These are phyloP conservation scores for Aegle marmelos DNA, from an alignment of 345 rosid genomes.

Conservation along the genomic window DNA sequence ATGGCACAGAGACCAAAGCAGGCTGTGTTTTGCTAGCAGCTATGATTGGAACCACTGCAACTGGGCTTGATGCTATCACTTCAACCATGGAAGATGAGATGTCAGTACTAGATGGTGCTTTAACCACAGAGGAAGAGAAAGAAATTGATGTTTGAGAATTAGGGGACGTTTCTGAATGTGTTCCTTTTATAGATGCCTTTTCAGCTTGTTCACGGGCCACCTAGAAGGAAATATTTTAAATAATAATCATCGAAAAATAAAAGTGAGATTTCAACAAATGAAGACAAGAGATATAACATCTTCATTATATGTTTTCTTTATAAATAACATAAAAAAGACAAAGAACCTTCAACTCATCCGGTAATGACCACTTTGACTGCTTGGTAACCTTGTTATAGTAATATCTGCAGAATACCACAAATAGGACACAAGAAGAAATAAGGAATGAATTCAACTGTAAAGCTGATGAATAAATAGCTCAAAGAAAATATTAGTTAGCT, in stretches of 20 bases:
- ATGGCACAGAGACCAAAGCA: slow-evolving; percentile 38
- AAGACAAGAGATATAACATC: slow-evolving; percentile 9
- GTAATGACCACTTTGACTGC: slow-evolving; percentile 95
- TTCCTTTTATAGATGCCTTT: slow-evolving; percentile 42
- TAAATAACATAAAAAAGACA: not conserved
- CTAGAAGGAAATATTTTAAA: slow-evolving; percentile 42
- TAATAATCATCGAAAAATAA: slow-evolving; percentile 22
- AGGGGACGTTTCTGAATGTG: slow-evolving; percentile 27
- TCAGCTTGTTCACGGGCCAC: slow-evolving; percentile 94
- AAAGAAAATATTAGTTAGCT: slow-evolving; percentile 14
- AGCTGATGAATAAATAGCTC: not conserved
- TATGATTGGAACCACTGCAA: slow-evolving; percentile 41
- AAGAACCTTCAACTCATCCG: slow-evolving; percentile 88
- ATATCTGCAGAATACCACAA: slow-evolving; percentile 51
- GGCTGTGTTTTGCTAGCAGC: slow-evolving; percentile 34
- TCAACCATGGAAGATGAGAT: slow-evolving; percentile 31
- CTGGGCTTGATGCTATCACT: slow-evolving; percentile 54
- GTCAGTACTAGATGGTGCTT: slow-evolving; percentile 39
- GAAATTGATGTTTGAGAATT: slow-evolving; percentile 27
- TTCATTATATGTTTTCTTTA: not conserved
- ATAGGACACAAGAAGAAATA: not conserved
- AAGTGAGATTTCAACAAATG: slow-evolving; percentile 4
- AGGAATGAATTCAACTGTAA: not conserved
- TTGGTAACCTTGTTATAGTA: slow-evolving; percentile 92
- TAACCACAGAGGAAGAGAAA: slow-evolving; percentile 25